phyloP scores from a whole-genome alignment of 768 basidiomycete species.

The Amanita fuliginea region DNA sequence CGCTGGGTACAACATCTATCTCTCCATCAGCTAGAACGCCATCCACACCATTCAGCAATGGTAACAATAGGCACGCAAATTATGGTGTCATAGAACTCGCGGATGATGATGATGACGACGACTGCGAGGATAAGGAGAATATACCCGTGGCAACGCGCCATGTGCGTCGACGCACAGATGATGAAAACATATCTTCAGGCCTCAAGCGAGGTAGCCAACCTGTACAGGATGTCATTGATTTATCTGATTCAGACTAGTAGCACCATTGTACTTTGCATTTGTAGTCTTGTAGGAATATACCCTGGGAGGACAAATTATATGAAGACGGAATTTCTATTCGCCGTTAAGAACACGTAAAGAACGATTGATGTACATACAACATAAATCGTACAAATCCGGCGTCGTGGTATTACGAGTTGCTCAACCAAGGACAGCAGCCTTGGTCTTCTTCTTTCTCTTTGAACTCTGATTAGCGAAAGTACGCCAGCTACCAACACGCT shows the following conservation, averaged over 20 bases:
- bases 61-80: background rate
- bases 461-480: conserved; percentile 47
- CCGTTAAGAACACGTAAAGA: conserved; percentile 5
- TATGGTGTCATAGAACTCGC: conserved; percentile 7
- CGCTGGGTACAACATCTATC: background rate
- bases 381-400: background rate
- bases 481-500: conserved; percentile 81
- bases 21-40: background rate
- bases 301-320: conserved; percentile 2
- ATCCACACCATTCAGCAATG: background rate
- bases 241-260: conserved; percentile 37
- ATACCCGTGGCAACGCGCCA: conserved; percentile 7
- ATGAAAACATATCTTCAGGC: background rate
- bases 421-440: conserved; percentile 57
- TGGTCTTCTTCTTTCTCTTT: conserved; percentile 81
- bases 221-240: conserved; percentile 41
- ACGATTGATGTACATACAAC: conserved; percentile 10
- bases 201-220: background rate
- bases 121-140: conserved; percentile 6
- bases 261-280: background rate
- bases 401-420: conserved; percentile 8
- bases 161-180: conserved; percentile 3
- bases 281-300: conserved; percentile 2
- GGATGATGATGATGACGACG: conserved; percentile 1
- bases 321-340: conserved; percentile 4